Percentiles rank a stretch among this genome's conserved stretches.
Conservation (phyloP, 306 rosid genomes). For the Trichosanthes truncata region DNA sequence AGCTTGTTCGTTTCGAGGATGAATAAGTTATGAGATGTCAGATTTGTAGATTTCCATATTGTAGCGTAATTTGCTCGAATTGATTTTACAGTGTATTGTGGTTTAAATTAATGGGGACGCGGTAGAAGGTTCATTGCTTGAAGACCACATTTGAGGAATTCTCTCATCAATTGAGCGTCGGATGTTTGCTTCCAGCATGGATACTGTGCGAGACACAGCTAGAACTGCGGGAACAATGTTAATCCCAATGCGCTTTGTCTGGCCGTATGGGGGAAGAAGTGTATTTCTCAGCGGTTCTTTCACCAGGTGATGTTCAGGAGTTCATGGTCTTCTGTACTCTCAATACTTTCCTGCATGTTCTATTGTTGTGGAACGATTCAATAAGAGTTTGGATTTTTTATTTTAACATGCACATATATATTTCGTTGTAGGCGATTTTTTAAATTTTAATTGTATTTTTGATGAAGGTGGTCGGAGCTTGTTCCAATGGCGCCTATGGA, state of each 20-base stretch:
- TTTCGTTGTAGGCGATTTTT: background rate
- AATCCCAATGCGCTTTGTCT: constrained; percentile 82
- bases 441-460: background rate
- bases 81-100: constrained; percentile 17
- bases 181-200: constrained; percentile 65
- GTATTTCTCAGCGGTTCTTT: constrained; percentile 86
- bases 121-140: constrained; percentile 27
- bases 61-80: constrained; percentile 31
- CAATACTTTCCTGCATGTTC: background rate
- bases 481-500: constrained; percentile 84
- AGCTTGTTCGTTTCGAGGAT: background rate
- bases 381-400: background rate
- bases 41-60: constrained; percentile 15
- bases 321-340: background rate
- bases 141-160: constrained; percentile 22
- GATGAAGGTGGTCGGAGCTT: constrained; percentile 87
- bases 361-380: background rate
- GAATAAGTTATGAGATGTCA: background rate
- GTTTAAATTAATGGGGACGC: constrained; percentile 23
- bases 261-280: constrained; percentile 88
- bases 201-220: constrained; percentile 40
- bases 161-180: background rate
- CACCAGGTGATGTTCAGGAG: constrained; percentile 36
- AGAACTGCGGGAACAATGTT: constrained; percentile 53
- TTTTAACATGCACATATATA: background rate